Evolutionary conservation across 495 filamentous ascomycete species (phyloP), one percentile per base, ranked within the genome.

Genomic region (Hypomontagnella monticulosa): DNA sequence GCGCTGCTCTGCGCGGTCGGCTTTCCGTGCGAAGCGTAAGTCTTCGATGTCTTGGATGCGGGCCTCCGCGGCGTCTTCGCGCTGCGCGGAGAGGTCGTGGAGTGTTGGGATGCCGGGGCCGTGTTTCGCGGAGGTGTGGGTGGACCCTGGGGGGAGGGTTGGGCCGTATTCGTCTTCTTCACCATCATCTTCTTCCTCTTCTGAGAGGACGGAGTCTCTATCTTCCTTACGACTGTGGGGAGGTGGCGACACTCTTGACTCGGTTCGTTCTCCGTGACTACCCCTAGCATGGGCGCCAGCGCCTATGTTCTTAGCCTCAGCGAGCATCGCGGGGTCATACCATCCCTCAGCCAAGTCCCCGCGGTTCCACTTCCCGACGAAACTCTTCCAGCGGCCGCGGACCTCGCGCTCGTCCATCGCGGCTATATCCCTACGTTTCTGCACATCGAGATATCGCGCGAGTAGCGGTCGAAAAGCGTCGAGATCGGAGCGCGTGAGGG

Each of bases 371-470:
- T 93, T 94, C 2, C 84, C 78, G 11, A 92, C 73, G 71, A 97
- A 99, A 73, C 93, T 94, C 79, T 97, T 97, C 92, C 93, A 99
- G 37, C 95, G 79, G 1, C 94, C 95, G 44, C 84, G 88, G 0
- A 87, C 72, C 70, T 98, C 94, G 11, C 84, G 79, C 53, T 89
- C 87, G 37, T 81, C 77, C 38, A 99, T 71, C 2, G 86, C 82
- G 18, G 85, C 80, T 0, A 98, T 75, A 20, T 83, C 66, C 2
- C 91, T 72, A 8, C 85, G 78, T 76, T 99, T 98, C 71, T 97
- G 94, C 12, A 97, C 87, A 66, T 97, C 91, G 20, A 99, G 82
- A 71, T 98, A 99, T 66, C 89, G 82, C 19, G 86, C 91, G 57
- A 99, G 93, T 70, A 98, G 84, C 0, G 90, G 84, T 61, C 81